Evolutionary conservation across 2,329 filamentous ascomycete species (phyloP), one percentile per base, ranked within the genome.

Genomic region (Penicillium thymicola): DNA sequence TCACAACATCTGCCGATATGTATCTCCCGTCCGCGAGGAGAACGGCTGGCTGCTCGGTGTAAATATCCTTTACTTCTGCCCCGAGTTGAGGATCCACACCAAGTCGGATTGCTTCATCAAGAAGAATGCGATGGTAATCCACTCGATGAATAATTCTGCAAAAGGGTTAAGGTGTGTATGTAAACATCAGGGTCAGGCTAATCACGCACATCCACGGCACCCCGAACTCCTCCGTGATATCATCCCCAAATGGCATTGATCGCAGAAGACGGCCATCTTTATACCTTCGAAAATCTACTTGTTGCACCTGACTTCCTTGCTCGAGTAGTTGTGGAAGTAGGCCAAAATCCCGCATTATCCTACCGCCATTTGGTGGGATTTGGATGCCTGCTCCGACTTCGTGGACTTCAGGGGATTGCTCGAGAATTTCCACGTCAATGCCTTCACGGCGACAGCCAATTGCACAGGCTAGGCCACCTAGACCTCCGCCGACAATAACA

Each of bases 401-500:
- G 9, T 48, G 30, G 18, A 67, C 53, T 34, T 64, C 53, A 1
- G 55, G 23, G 1, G 59, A 56, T 21, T 59, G 47, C 46, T 70
- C 68, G 5, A 70, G 51, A 7, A 70, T 50, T 14, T 55, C 36
- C 1, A 70, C 67, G 2, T 62, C 44, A 11, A 68, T 32, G 1
- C 55, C 59, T 32, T 52, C 47, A 13, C 54, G 58, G 4, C 64
- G 58, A 58, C 67, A 67, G 7, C 65, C 61, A 23, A 70, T 67
- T 10, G 67, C 64, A 42, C 67, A 69, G 2, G 62, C 48, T 2
- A 67, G 59, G 0, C 65, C 65, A 4, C 64, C 65, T n/a, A 66
- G 51, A 2, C 65, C 65, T 1, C 59, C 62, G 4, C 65, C 65
- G 18, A 65, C 48, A 32, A 66, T 60, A 0, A 73, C 94, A 51